These are phyloP conservation scores for Pseudonitzschia pungens DNA, from an alignment of 108 stramenopile genomes.

Conservation along the genomic window DNA sequence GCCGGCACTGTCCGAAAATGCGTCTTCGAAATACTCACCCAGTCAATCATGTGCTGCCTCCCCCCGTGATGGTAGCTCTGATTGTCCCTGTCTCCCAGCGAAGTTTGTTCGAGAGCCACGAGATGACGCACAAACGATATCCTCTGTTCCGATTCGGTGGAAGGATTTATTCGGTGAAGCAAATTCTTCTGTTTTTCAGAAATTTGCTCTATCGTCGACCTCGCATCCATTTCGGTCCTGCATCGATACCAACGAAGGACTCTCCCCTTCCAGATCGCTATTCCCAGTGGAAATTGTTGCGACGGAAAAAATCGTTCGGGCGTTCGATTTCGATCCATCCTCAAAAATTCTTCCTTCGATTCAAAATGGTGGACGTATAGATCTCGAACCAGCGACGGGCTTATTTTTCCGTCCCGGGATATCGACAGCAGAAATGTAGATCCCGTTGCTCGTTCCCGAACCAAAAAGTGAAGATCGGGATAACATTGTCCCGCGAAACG, in stretches of 20 bases:
- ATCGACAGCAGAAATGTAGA: conserved; percentile 13
- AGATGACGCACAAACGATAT: conserved; percentile 2
- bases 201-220: conserved; percentile 1
- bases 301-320: not conserved
- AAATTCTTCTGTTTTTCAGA: not conserved
- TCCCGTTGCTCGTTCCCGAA: conserved; percentile 15
- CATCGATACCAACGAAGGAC: conserved; percentile 14
- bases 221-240: not conserved
- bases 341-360: conserved; percentile 2
- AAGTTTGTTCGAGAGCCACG: not conserved
- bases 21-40: conserved; percentile 7
- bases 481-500: not conserved
- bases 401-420: not conserved
- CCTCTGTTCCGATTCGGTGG: not conserved
- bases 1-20: not conserved
- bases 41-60: conserved; percentile 34
- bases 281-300: conserved; percentile 1
- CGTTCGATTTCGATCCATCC: not conserved
- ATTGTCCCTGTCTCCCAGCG: conserved; percentile 6
- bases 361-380: conserved; percentile 6
- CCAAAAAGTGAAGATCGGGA: conserved; percentile 5
- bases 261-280: not conserved
- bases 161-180: no score
- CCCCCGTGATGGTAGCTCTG: not conserved
- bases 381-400: not conserved